phyloP scores from a whole-genome alignment of 2,329 filamentous ascomycete species.

The Penicillium sp. region DNA sequence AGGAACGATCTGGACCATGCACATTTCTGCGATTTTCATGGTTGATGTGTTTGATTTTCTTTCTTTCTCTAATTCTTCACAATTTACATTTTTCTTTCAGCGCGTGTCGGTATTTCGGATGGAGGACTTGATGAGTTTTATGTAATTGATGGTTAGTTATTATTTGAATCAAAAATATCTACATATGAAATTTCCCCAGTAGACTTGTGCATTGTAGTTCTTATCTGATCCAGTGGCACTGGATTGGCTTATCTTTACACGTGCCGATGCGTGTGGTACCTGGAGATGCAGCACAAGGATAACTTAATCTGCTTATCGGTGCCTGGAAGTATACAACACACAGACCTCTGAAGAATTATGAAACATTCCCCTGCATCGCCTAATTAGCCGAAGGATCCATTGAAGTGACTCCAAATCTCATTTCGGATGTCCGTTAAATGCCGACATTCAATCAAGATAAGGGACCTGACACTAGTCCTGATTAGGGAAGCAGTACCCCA shows the following conservation, averaged over 20 bases:
- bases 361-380: not conserved
- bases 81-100: not conserved
- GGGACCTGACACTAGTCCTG: not conserved
- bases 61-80: constrained; percentile 5
- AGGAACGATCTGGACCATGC: constrained; percentile 12
- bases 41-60: constrained; percentile 3
- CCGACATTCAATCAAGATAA: not conserved
- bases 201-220: too few relatives aligned
- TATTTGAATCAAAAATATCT: not conserved
- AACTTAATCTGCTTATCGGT: too few relatives aligned
- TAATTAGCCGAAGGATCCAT: not conserved
- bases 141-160: constrained; percentile 1
- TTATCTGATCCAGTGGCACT: too few relatives aligned
- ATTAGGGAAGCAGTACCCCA: not conserved
- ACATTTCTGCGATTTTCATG: constrained; percentile 1
- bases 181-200: too few relatives aligned
- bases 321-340: not conserved
- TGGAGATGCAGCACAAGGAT: too few relatives aligned
- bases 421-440: too few relatives aligned
- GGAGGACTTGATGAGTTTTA: not conserved
- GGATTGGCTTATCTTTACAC: too few relatives aligned
- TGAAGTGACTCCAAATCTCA: not conserved
- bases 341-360: not conserved
- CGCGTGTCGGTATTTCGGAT: not conserved
- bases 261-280: too few relatives aligned